Evolutionary conservation across 495 filamentous ascomycete species (phyloP).

Genomic region (Aspergillus asperescens): DNA sequence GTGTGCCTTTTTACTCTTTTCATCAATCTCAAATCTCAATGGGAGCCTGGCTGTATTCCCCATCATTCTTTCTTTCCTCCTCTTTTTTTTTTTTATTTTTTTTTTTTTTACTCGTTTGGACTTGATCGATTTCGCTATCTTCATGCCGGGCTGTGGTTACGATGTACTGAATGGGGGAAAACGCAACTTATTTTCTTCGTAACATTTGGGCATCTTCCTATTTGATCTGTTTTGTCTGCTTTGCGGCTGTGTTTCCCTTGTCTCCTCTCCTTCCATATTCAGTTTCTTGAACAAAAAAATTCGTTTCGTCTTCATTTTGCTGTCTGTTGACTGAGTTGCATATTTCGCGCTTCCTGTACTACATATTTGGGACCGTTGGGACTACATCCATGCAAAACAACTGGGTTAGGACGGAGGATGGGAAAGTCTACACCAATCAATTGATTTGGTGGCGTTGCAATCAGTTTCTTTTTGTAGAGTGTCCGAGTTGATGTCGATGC

Average conservation of each 20-base stretch:
- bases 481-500: no score
- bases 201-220: conserved; percentile 16
- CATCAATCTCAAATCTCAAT: conserved; percentile 30
- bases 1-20: conserved; percentile 8
- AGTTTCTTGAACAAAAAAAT: conserved; percentile 16
- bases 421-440: conserved; percentile 18
- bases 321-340: conserved; percentile 16
- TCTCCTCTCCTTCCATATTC: conserved; percentile 11
- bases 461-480: not conserved
- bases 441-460: conserved; percentile 21
- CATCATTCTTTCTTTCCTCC: no score
- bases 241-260: conserved; percentile 11
- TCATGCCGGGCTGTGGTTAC: conserved; percentile 19
- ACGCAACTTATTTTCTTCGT: conserved; percentile 12
- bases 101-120: conserved; percentile 4
- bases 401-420: conserved; percentile 20
- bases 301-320: conserved; percentile 12
- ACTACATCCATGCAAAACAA: conserved; percentile 22
- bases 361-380: conserved; percentile 27
- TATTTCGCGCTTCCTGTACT: conserved; percentile 28
- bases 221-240: conserved; percentile 5
- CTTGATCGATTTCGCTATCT: conserved; percentile 12
- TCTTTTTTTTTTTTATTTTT: conserved; percentile 16
- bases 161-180: conserved; percentile 27
- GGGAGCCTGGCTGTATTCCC: conserved; percentile 43